Conservation (phyloP, 805 yeast genomes). For the Dipodascus albidus region DNA sequence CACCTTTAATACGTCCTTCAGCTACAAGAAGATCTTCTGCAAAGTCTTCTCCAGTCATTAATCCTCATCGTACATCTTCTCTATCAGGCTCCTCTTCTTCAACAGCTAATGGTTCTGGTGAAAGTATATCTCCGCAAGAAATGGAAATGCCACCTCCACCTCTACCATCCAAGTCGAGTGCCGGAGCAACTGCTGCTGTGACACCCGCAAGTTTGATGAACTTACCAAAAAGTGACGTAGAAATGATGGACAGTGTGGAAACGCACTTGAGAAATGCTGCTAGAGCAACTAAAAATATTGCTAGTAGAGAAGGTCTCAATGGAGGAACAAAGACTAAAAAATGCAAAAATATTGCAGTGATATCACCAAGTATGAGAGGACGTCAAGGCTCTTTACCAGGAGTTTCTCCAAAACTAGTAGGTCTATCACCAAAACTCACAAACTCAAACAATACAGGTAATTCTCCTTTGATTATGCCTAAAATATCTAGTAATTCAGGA, state of each 20-base stretch:
- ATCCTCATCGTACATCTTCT: conserved; percentile 7
- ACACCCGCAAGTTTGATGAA: conserved; percentile 25
- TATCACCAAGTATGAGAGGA: conserved; percentile 4
- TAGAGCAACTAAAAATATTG: conserved; percentile 12
- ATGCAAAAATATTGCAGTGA: conserved; percentile 1
- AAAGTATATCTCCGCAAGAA: not conserved
- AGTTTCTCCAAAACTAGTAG: conserved; percentile 6
- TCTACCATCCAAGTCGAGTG: conserved; percentile 3
- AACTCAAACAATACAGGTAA: not conserved
- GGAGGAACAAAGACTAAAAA: not conserved
- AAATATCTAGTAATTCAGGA: conserved; percentile 11
- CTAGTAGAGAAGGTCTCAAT: conserved; percentile 3
- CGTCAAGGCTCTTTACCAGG: conserved; percentile 8
- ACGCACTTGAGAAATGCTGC: conserved; percentile 15
- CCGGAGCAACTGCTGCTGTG: conserved; percentile 10
- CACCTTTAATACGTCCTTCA: conserved; percentile 10
- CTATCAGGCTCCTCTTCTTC: no score
- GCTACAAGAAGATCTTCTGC: not conserved
- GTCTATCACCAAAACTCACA: not conserved
- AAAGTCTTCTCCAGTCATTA: conserved; percentile 16
- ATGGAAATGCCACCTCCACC: conserved; percentile 15
- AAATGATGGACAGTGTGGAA: conserved; percentile 5
- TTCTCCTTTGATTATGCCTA: conserved; percentile 20
- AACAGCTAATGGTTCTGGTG: not conserved
- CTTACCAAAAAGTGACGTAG: conserved; percentile 17